These are phyloP conservation scores for Phymatotrichopsis omnivora DNA, from an alignment of 2,329 filamentous ascomycete species.

Conservation along the genomic window DNA sequence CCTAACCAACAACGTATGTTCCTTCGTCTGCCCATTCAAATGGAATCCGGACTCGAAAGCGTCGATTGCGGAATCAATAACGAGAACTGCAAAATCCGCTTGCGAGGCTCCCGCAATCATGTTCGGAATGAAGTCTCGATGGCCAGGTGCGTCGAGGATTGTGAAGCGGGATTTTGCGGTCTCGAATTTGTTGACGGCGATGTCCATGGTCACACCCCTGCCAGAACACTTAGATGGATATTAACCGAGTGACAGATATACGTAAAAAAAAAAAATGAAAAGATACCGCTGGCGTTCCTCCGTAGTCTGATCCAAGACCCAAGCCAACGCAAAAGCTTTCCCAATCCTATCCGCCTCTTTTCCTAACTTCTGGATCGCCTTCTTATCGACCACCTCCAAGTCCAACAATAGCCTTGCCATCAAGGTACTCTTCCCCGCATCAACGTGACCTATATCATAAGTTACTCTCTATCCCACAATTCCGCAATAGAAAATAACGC, in stretches of 20 bases:
- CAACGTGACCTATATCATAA: conserved; percentile 64
- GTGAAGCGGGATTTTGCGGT: conserved; percentile 81
- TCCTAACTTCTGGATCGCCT: conserved; percentile 77
- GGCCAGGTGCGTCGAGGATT: conserved; percentile 88
- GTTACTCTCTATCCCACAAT: background rate
- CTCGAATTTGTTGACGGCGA: conserved; percentile 89
- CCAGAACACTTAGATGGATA: conserved; percentile 1
- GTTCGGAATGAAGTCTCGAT: conserved; percentile 93
- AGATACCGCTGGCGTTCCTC: conserved; percentile 61
- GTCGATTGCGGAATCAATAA: conserved; percentile 81
- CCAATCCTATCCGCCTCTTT: conserved; percentile 85
- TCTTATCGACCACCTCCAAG: conserved; percentile 74
- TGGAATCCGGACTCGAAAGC: conserved; percentile 74
- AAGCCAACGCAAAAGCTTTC: conserved; percentile 94
- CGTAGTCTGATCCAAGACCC: conserved; percentile 86
- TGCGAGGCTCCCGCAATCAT: conserved; percentile 97
- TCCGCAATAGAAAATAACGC: conserved; percentile 34
- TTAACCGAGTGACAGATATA: background rate
- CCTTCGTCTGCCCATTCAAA: conserved; percentile 83
- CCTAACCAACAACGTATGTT: conserved; percentile 79
- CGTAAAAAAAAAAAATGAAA: background rate
- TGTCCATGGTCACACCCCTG: conserved; percentile 90
- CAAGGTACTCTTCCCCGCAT: conserved; percentile 93
- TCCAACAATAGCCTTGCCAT: conserved; percentile 93
- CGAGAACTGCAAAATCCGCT: conserved; percentile 88